Evolutionary conservation across 257 asterid species (phyloP).

Genomic region (Echium plantagineum): DNA sequence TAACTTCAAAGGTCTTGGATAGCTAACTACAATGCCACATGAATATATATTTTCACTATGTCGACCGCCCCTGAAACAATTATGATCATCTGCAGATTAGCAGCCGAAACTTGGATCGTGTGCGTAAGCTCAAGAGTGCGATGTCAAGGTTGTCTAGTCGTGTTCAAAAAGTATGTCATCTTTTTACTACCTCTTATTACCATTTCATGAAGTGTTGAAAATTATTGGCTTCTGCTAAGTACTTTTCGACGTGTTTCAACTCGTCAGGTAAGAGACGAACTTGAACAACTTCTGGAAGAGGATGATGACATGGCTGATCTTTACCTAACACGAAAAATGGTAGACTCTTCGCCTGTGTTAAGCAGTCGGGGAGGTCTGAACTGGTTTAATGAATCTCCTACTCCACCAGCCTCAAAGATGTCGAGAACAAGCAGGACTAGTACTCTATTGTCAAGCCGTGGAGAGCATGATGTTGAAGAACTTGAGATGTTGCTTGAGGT

Average conservation of each 20-base stretch:
- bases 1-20: conserved; percentile 61
- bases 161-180: conserved; percentile 64
- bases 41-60: too few relatives aligned
- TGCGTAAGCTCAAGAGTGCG: conserved; percentile 71
- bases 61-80: too few relatives aligned
- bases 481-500: conserved; percentile 97
- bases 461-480: conserved; percentile 73
- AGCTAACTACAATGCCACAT: too few relatives aligned
- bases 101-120: conserved; percentile 81
- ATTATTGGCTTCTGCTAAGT: not conserved
- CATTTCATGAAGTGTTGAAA: not conserved
- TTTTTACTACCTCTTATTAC: not conserved
- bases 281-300: conserved; percentile 77
- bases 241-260: not conserved
- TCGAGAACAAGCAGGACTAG: conserved; percentile 49
- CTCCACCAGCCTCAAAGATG: conserved; percentile 30
- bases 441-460: conserved; percentile 26
- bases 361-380: conserved; percentile 25
- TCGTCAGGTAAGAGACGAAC: conserved; percentile 75
- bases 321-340: conserved; percentile 56
- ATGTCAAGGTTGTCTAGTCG: conserved; percentile 74
- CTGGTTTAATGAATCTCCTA: conserved; percentile 43
- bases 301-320: conserved; percentile 91
- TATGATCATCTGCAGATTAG: conserved; percentile 39
- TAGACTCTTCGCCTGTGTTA: conserved; percentile 25